Evolutionary conservation across 495 filamentous ascomycete genomes (phyloP), one percentile per base, ranked within the genome.

Genomic region (Thozetella sp.): DNA sequence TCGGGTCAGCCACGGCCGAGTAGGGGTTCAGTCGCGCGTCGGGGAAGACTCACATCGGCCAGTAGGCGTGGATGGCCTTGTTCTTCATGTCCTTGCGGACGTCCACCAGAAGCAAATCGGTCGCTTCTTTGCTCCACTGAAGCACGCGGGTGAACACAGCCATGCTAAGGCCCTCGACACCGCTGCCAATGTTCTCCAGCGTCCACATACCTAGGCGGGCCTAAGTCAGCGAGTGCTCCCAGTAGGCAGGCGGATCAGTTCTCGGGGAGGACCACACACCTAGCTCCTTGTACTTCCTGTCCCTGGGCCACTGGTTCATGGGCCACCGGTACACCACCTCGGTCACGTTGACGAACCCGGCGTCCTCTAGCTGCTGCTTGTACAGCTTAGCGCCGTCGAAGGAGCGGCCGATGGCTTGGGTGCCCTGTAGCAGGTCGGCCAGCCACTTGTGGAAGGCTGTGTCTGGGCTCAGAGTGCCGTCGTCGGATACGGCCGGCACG

Each of bases 281-380:
- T 22, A 83, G 73, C 59, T 77, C 74, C 61, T 83, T 83, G 53
- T 76, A 71, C 53, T 78, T 73, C 26, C 67, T 69, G 30, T 80
- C 75, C 27, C 61, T 72, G 6, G 79, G 69, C 79, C 80, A 82
- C 0, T 65, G 57, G 60, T 74, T 80, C 9, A 69, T 74, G 0
- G 78, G 77, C 55, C 72, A 61, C 51, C 67, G 61, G 50, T 58
- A 68, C 25, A 62, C 58, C 48, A 68, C 68, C 23, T 75, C 62
- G 12, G 59, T 65, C n/a, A 74, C 54, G 3, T 67, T 72, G 23
- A 56, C 25, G 55, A 78, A 77, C 0, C 76, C 74, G 0, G 69
- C 66, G 9, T 59, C 63, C 13, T 67, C 53, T 0, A 73, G 51
- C 59, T 65, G 63, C 6, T 51, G 23, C 24, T 72, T 65, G 53